These are phyloP conservation scores for Boletellus ananiceps DNA, from an alignment of 768 basidiomycete genomes.

Conservation along the genomic window DNA sequence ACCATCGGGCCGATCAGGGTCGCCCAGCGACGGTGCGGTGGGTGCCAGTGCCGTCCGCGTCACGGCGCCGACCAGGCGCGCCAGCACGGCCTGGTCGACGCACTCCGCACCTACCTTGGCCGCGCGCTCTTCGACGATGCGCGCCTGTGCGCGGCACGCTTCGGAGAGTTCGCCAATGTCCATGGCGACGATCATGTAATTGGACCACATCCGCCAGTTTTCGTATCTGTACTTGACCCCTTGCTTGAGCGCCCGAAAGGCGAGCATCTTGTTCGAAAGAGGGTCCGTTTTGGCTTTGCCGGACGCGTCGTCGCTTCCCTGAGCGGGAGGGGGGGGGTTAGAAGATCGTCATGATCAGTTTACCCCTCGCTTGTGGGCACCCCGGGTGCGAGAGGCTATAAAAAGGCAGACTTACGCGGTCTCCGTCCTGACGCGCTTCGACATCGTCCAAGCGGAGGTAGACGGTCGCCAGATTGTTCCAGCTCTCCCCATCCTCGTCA, in stretches of 20 bases:
- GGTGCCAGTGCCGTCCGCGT: constrained; percentile 43
- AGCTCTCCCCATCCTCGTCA: constrained; percentile 95
- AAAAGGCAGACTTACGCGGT: constrained; percentile 18
- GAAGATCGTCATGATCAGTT: constrained; percentile 11
- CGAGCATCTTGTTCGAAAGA: constrained; percentile 76
- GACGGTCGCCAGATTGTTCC: constrained; percentile 95
- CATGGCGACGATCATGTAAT: constrained; percentile 91
- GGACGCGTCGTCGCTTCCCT: constrained; percentile 19
- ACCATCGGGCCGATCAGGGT: constrained; percentile 24
- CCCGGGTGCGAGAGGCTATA: too few relatives aligned
- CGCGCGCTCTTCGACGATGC: constrained; percentile 62
- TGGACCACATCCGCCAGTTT: constrained; percentile 98
- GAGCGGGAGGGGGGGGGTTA: constrained; percentile 4
- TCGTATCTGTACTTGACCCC: constrained; percentile 81
- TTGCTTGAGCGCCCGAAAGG: constrained; percentile 88
- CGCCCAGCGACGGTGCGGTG: constrained; percentile 1
- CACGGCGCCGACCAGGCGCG: constrained; percentile 84
- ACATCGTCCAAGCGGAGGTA: constrained; percentile 75
- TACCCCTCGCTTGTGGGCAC: neutral
- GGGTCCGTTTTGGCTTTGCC: constrained; percentile 40
- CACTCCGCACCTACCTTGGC: constrained; percentile 45
- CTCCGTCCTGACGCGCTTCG: constrained; percentile 27
- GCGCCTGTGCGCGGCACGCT: constrained; percentile 74
- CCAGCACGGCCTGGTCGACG: constrained; percentile 85
- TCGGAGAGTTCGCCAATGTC: constrained; percentile 92